Base-by-base conservation (phyloP, 495 filamentous ascomycete species). In the Penicillium manginii region DNA sequence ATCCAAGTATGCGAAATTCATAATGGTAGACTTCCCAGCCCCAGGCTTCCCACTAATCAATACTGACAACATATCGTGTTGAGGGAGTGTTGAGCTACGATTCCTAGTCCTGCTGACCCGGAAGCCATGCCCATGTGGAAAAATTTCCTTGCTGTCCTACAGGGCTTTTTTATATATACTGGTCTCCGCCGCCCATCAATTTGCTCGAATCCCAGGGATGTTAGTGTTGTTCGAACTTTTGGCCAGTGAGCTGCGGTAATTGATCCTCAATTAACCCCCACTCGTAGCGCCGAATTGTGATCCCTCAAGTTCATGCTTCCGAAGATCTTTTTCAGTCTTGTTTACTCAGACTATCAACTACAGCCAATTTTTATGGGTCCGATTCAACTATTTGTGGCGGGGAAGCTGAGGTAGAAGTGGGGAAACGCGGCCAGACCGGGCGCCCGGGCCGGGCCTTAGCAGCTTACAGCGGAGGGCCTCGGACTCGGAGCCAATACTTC, bases 11-110 rank as follows among this genome's bases (percentile, higher is more conserved):
- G 67, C 62, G 52, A 75, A 76, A 35, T 83, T 83, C 76, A 84
- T 83, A 2, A 80, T 59, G 4, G 75, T 79, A 12, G 83, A 85
- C 61, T 85, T 86, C 6, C 83, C 83, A 18, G 74, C 65, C 8
- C 81, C 83, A 5, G 83, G 80, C 42, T 86, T 84, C 2, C 83
- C 83, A 59, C 73, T 82, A 46, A 87, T 79, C 83, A 82, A 86
- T n/a, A 86, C n/a, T n/a, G n/a, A 49, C 47, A 86, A 74, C 10
- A 82, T 81, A 47, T 77, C 63, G 59, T 81, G 79, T 14, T 79
- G 39, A 4, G 17, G 4, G 12, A 75, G 29, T 31, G 50, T 81
- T 68, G 12, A 83, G 72, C 83, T 81, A 86, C 17, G 66, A 53
- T 10, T 54, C 17, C 55, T 81, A 84, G n/a, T 75, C 58, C 1